A percentile compares a stretch with the other conserved stretches of the same genome.
Evolutionary conservation across 768 basidiomycete genomes (phyloP).

Genomic region (Clitopilus passeckerianus): DNA sequence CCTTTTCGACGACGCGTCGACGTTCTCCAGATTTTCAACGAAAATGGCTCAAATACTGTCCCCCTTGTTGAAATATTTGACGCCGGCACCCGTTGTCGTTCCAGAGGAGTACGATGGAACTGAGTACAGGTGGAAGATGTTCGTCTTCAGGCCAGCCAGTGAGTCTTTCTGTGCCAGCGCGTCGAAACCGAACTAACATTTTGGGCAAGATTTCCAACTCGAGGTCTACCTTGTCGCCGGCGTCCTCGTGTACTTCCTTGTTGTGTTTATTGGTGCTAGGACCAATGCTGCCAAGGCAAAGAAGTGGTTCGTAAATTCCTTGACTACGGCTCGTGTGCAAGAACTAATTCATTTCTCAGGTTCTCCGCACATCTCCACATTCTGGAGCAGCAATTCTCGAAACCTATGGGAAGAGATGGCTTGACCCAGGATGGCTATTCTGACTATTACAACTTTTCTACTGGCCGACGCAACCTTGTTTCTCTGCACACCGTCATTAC

Average conservation of each 20-base stretch:
- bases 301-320: slow-evolving; percentile 51
- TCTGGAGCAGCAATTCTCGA: slow-evolving; percentile 71
- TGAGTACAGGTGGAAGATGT: slow-evolving; percentile 66
- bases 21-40: background rate
- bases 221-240: slow-evolving; percentile 56
- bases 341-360: slow-evolving; percentile 34
- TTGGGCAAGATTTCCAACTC: slow-evolving; percentile 49
- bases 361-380: slow-evolving; percentile 52
- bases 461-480: slow-evolving; percentile 72
- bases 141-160: slow-evolving; percentile 82
- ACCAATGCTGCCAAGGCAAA: slow-evolving; percentile 57
- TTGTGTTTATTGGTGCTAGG: slow-evolving; percentile 56
- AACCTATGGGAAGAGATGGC: slow-evolving; percentile 45
- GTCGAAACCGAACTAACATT: slow-evolving; percentile 1
- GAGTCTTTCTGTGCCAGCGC: slow-evolving; percentile 18
- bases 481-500: slow-evolving; percentile 79
- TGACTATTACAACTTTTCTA: slow-evolving; percentile 84
- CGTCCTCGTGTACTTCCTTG: slow-evolving; percentile 49
- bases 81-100: slow-evolving; percentile 53
- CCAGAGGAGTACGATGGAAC: slow-evolving; percentile 65
- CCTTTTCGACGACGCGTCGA: background rate
- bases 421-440: slow-evolving; percentile 65
- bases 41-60: slow-evolving; percentile 24
- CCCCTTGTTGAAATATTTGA: slow-evolving; percentile 34
- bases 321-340: slow-evolving; percentile 7